A percentile compares a stretch with the other conserved stretches of the same genome.
Evolutionary conservation across 345 rosid genomes (phyloP).

Genomic region (Ricinus communis): DNA sequence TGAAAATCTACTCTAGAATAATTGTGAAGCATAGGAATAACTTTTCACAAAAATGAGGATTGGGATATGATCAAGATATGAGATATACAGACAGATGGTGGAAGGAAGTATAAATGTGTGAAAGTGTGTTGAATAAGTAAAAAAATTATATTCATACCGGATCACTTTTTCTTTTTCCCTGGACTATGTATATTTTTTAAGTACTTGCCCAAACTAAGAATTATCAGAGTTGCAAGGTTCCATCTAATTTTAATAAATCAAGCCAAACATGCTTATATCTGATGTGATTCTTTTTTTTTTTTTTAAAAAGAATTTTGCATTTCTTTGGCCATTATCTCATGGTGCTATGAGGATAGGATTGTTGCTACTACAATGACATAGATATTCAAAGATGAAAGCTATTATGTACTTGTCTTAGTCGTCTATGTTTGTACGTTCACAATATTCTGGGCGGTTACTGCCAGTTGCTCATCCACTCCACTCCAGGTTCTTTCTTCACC

Average conservation of each 20-base stretch:
- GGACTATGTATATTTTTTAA: background rate
- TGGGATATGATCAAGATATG: background rate
- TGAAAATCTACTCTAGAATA: background rate
- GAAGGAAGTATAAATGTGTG: background rate
- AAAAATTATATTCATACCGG: background rate
- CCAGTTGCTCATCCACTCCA: constrained; percentile 3
- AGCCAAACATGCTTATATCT: background rate
- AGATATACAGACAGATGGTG: background rate
- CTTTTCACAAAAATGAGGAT: background rate
- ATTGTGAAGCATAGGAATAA: background rate
- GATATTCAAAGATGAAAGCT: background rate
- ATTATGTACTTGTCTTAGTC: background rate
- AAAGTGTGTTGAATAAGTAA: background rate
- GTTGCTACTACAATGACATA: background rate
- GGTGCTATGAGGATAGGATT: background rate
- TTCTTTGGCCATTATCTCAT: background rate
- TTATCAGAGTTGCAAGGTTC: background rate
- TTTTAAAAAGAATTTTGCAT: background rate
- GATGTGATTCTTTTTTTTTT: background rate
- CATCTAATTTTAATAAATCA: background rate
- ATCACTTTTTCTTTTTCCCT: background rate
- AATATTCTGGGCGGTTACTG: background rate
- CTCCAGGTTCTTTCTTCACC: background rate
- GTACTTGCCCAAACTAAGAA: background rate
- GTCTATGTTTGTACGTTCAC: background rate